Conservation (phyloP, 1,284 basidiomycete species). For the Sanghuangporus baumii region DNA sequence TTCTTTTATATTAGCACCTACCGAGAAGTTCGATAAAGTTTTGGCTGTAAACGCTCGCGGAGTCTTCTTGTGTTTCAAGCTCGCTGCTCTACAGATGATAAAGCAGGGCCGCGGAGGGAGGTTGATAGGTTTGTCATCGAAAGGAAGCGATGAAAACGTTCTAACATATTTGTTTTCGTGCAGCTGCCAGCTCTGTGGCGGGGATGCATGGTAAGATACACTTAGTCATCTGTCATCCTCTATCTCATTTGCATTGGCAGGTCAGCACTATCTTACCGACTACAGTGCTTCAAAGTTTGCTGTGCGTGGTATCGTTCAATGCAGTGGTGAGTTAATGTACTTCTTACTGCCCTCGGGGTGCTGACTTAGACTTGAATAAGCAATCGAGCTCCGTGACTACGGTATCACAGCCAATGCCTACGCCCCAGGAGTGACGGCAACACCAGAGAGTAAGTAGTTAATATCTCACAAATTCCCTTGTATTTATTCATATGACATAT, state of each 20-base stretch:
- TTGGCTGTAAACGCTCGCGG: slow-evolving; percentile 17
- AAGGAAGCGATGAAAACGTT: background rate
- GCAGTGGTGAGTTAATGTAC: background rate
- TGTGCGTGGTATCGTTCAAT: slow-evolving; percentile 13
- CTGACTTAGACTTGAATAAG: background rate
- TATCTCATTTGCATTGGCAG: background rate
- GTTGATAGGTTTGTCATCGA: slow-evolving; percentile 12
- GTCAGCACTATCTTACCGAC: background rate
- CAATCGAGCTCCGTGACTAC: slow-evolving; percentile 17
- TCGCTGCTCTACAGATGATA: slow-evolving; percentile 20
- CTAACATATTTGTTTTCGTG: background rate
- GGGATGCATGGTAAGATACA: slow-evolving; percentile 5
- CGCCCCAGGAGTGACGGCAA: slow-evolving; percentile 19
- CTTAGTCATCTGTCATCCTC: no score
- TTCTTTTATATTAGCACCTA: slow-evolving; percentile 3
- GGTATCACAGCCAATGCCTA: slow-evolving; percentile 28
- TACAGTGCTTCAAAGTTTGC: slow-evolving; percentile 14
- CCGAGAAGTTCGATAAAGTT: slow-evolving; percentile 11
- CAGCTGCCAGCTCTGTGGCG: slow-evolving; percentile 9
- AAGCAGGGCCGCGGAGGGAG: slow-evolving; percentile 18
- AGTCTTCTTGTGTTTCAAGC: slow-evolving; percentile 19
- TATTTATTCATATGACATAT: no score
- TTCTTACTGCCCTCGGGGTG: no score
- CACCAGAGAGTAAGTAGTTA: no score
- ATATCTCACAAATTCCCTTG: no score